Evolutionary conservation across 345 rosid genomes (phyloP), one percentile per base, ranked within the genome.

Genomic region (Salix suchowensis): DNA sequence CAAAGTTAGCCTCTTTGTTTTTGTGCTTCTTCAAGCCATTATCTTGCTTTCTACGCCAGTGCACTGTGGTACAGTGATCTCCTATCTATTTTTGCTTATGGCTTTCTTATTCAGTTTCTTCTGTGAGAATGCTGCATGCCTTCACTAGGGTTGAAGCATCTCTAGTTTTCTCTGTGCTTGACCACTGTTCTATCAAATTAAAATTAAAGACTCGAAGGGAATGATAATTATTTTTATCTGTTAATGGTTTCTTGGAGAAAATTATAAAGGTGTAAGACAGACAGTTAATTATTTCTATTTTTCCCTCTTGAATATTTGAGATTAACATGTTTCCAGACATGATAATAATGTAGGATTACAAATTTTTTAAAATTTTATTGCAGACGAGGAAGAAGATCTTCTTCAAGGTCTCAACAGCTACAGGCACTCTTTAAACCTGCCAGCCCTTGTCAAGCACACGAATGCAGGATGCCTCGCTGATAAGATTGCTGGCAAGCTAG

Each of bases 391-490:
- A 79, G 89, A 90, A 0, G 52, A 75, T 65, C 62, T 80, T 28
- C 50, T 75, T n/a, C 70, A 50, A 54, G 70, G 73, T 42, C 34
- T 80, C 24, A 80, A 80, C 72, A 52, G 73, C 28, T 89, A 85
- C 83, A 71, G 97, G 67, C 83, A 84, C 30, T 69, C 91, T 1
- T 67, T 70, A 37, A 83, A 68, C 61, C 89, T 92, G 36, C 83
- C 87, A 1, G 60, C 81, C 6, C 85, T 91, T 12, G 6, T 76
- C 39, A 87, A 88, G 82, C 87, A 89, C 77, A 80, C 79, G 16
- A 90, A 88, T 13, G 98, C 97, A 0, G 81, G 62, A 1, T 94
- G 97, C 74, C 83, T 87, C 0, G 97, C 97, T 3, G 91, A 90
- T 34, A 55, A 86, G 76, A 73, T 92, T 0, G 97, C 92, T 0